Evolutionary conservation across 441 rosid genomes (phyloP), one percentile per base, ranked within the genome.

Genomic region (Populus hybrid): DNA sequence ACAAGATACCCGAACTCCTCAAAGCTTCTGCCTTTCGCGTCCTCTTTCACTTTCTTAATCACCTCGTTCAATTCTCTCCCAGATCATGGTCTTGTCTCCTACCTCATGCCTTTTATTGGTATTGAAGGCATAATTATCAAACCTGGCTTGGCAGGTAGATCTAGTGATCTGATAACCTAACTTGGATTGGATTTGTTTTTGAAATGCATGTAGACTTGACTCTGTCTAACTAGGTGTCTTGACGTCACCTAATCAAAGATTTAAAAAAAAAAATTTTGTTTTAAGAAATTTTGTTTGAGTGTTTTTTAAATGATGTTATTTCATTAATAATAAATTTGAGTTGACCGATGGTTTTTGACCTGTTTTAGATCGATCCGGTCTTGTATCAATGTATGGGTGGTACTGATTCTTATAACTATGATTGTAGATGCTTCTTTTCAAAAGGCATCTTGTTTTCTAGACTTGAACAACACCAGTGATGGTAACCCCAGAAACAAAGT

Each of bases 61-160:
- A 16, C 59, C 59, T 6, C n/a, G 20, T 50, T 30, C 32, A 30
- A 0, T 30, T 30, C 32, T 80, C 85, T 4, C 79, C 61, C 61
- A 16, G 0, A 83, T 65, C 83, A 87, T 61, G 89, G 87, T 34
- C 78, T 89, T 61, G 87, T 81, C 76, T 84, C 70, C 61, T 23
- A 77, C 59, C 67, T 86, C 23, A 68, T 79, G 30, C 87, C 32
- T 30, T 30, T 30, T 30, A 0, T 30, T 30, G 32, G 32, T 30
- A 30, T 30, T 30, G 32, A 30, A 30, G 4, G 4, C 32, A 30
- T 30, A 30, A 30, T 30, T 30, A 30, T 46, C 57, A 14, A 14
- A 46, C 57, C 57, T 5, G 20, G 20, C 20, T 14, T 14, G 18
- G 57, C 20, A 14, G 57, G 57, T 46, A 14, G 18, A 46, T 14